These are phyloP conservation scores for Styphnolobium japonicum DNA, from an alignment of 306 rosid species.

Conservation along the genomic window DNA sequence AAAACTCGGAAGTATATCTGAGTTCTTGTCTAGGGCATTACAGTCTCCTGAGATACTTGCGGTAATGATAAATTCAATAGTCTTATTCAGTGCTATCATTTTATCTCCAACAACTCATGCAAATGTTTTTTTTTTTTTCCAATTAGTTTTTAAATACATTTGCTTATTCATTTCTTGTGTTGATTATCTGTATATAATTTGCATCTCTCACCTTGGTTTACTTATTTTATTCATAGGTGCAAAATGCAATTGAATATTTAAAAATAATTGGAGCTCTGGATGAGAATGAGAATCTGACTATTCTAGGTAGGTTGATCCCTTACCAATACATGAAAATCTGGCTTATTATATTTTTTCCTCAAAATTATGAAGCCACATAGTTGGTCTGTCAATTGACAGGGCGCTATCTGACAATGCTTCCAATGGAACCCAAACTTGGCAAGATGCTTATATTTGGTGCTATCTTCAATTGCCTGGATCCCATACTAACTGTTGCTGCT, in stretches of 20 bases:
- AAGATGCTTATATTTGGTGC: slow-evolving; percentile 90
- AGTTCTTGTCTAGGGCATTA: slow-evolving; percentile 89
- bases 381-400: slow-evolving; percentile 51
- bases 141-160: not conserved
- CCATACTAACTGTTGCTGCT: slow-evolving; percentile 82
- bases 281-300: slow-evolving; percentile 79
- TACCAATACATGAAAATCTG: slow-evolving; percentile 15
- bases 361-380: not conserved
- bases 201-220: slow-evolving; percentile 9
- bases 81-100: too few species aligned
- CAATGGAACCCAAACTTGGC: slow-evolving; percentile 98
- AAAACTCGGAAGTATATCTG: slow-evolving; percentile 88
- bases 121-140: not conserved
- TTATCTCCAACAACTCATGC: slow-evolving; percentile 12
- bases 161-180: not conserved
- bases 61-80: slow-evolving; percentile 47
- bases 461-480: slow-evolving; percentile 89
- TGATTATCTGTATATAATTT: slow-evolving; percentile 21
- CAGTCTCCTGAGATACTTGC: slow-evolving; percentile 88
- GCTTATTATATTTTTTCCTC: not conserved
- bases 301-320: slow-evolving; percentile 58
- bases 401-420: slow-evolving; percentile 73
- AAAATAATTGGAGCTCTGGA: slow-evolving; percentile 86
- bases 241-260: slow-evolving; percentile 89
- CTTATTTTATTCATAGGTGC: slow-evolving; percentile 58